Base-by-base conservation (phyloP, 164 flowering plant genomes). In the Magnolia changhungtana region DNA sequence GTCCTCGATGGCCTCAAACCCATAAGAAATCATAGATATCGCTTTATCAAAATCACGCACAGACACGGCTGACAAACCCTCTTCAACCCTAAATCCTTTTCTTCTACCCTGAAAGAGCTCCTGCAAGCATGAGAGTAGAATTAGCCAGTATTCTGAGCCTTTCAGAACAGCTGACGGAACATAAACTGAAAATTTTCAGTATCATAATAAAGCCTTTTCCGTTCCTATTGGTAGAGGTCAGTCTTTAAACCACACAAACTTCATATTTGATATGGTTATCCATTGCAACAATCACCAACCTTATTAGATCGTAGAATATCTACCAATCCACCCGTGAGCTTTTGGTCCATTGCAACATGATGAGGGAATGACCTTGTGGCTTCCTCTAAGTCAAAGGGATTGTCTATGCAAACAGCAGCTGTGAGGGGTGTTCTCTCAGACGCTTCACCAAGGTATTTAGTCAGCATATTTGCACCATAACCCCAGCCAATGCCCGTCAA, bases 401-500 rank as follows among this genome's bases (percentile, higher is more conserved):
- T 96, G 82, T 94, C 91, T 69, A 96, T 87, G 84, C 99, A 92
- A 65, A 89, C 84, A 20, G 92, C 98, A 83, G 99, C 99, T 10
- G 91, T 91, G 50, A 96, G 89, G 73, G 99, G 96, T 66, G 99
- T 90, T 76, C 74, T 85, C 82, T 92, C 96, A 69, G 87, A 95
- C 75, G 85, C 92, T 87, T 96, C 98, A 27, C 91, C 90, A 72
- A 96, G 87, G 84, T 96, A 92, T 79, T 96, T 96, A 63, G 97
- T 93, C 84, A 96, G 80, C 95, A 96, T 96, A 82, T 93, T 96
- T 66, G 99, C 98, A 78, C 99, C 98, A 83, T 84, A 90, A 50
- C 96, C 97, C 97, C 97, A 92, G 79, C 96, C 97, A 80, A 96
- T 89, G 59, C 86, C 90, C 96, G 91, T 88, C 85, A 96, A 78